Evolutionary conservation across 352 stramenopile species (phyloP), one percentile per base, ranked within the genome.

Genomic region (Phytophthora tubulina): DNA sequence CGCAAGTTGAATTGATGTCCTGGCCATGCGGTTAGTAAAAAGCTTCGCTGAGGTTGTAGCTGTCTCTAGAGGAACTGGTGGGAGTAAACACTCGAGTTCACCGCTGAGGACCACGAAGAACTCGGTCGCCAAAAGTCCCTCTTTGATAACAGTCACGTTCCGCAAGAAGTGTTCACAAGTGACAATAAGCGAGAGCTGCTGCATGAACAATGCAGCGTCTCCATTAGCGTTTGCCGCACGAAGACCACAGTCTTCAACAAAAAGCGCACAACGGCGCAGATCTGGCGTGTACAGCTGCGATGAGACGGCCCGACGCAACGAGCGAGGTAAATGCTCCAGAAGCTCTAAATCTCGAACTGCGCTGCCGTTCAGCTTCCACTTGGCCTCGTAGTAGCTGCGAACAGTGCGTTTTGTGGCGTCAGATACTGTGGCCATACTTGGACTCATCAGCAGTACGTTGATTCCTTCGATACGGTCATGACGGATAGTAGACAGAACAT

Each of bases 321-420:
- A 86, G 1, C 76, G 75, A 4, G 86, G 86, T 1, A 93, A 54
- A 52, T 90, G 80, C 0, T 39, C 33, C 6, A 88, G 59, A 1
- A 93, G 54, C 33, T 91, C 86, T 42, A 82, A 61, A 35, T 91
- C 82, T 1, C 76, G 64, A 27, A 88, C 65, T 0, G 79, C 80
- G 17, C 84, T 91, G 15, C 86, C 84, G 30, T 91, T 93, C 31
- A 91, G 55, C 33, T 88, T 86, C 86, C 86, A 93, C 66, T 91
- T 93, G 17, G 82, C 86, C 55, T 87, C 75, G 56, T 90, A 93
- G 50, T 90, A 92, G 17, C 75, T 84, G 3, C 86, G 82, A 10
- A 93, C 64, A 44, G 75, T 78, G 9, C 71, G 75, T 27, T 90
- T 91, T 6, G 82, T 89, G 11, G 57, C n/a, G 11, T 87, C 79